These are phyloP conservation scores for Haematococcus lacustris DNA, from an alignment of 139 green algal genomes.

Conservation along the genomic window DNA sequence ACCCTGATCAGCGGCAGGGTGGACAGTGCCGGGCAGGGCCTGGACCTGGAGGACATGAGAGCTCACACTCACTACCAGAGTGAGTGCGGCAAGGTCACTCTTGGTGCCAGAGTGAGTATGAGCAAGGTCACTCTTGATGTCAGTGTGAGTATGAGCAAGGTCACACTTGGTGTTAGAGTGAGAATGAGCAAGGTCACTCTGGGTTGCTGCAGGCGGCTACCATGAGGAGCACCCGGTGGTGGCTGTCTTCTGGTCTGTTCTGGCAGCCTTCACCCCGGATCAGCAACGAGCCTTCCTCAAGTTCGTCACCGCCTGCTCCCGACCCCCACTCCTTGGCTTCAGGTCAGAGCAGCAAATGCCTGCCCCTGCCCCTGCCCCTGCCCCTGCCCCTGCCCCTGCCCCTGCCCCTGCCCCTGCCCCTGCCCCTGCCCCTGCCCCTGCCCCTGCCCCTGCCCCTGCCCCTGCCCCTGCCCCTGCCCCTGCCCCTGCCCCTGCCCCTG, in stretches of 20 bases:
- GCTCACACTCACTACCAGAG: conserved; percentile 58
- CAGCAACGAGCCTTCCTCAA: conserved; percentile 71
- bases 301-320: conserved; percentile 56
- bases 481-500: too few species aligned
- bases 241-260: conserved; percentile 46
- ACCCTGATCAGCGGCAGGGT: conserved; percentile 24
- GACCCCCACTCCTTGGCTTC: conserved; percentile 90
- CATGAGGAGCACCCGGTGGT: conserved; percentile 73
- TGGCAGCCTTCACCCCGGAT: conserved; percentile 43
- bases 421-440: too few species aligned
- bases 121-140: too few species aligned
- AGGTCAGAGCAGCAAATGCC: conserved; percentile 3
- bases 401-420: not conserved
- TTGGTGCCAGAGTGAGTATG: too few species aligned
- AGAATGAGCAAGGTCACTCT: too few species aligned
- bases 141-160: too few species aligned
- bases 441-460: too few species aligned
- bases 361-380: not conserved
- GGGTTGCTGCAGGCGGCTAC: conserved; percentile 52
- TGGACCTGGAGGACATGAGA: conserved; percentile 80
- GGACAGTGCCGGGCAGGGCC: conserved; percentile 20
- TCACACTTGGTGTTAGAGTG: too few species aligned
- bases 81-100: conserved; percentile 8
- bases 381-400: not conserved
- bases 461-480: too few species aligned